phyloP scores from a whole-genome alignment of 2,329 filamentous ascomycete genomes.

The Scopulariopsis brevicaulis region DNA sequence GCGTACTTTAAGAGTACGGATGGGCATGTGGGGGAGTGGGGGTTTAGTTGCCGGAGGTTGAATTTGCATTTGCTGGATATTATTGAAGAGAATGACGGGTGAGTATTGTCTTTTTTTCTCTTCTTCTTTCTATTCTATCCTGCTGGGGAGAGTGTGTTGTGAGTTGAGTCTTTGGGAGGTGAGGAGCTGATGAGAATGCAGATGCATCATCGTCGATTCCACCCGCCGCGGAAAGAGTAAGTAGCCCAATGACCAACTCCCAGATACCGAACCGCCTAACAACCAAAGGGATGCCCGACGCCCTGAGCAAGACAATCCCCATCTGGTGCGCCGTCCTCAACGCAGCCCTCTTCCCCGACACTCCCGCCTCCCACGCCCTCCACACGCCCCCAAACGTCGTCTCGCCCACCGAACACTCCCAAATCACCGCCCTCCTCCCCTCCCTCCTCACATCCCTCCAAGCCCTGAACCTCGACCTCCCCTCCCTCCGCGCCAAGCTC shows the following conservation, averaged over 20 bases:
- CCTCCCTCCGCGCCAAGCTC: constrained; percentile 40
- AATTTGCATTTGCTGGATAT: constrained; percentile 72
- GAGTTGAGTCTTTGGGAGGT: neutral
- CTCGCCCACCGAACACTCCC: constrained; percentile 63
- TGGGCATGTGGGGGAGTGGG: constrained; percentile 84
- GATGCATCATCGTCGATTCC: constrained; percentile 81
- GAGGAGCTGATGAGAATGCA: constrained; percentile 17
- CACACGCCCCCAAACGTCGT: constrained; percentile 64
- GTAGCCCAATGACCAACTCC: constrained; percentile 13
- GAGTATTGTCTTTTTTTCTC: constrained; percentile 12
- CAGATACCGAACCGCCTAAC: neutral
- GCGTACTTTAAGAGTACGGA: constrained; percentile 98
- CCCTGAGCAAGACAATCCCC: constrained; percentile 84
- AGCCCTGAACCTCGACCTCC: constrained; percentile 50
- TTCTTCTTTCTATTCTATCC: neutral
- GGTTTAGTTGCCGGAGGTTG: constrained; percentile 72
- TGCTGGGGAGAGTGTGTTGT: neutral
- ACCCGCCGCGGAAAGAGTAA: constrained; percentile 79
- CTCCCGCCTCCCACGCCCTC: constrained; percentile 36
- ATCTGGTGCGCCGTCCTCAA: constrained; percentile 91
- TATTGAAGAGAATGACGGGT: constrained; percentile 58
- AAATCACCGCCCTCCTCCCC: constrained; percentile 55
- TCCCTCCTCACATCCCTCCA: constrained; percentile 39
- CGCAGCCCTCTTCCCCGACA: constrained; percentile 57
- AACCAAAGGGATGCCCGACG: constrained; percentile 70